These are phyloP conservation scores for Ajuga chamaepitys DNA, from an alignment of 257 asterid species.

Conservation along the genomic window DNA sequence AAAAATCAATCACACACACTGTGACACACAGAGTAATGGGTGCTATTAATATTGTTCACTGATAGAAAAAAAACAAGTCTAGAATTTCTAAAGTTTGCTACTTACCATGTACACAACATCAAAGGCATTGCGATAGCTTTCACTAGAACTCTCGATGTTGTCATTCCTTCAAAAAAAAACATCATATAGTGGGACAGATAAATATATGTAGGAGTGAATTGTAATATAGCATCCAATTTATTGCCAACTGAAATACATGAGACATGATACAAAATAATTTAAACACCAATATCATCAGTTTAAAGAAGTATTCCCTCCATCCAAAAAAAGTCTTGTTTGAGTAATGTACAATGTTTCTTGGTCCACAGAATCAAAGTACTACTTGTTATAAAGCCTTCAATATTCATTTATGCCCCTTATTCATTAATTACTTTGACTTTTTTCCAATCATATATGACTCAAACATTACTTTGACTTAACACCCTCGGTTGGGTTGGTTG, in stretches of 20 bases:
- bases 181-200: constrained; percentile 10
- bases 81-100: not conserved
- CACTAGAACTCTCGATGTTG: constrained; percentile 66
- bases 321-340: too few relatives aligned
- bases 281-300: not conserved
- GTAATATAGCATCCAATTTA: not conserved
- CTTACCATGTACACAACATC: constrained; percentile 81
- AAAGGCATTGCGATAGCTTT: constrained; percentile 58
- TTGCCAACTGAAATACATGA: not conserved
- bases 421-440: too few relatives aligned
- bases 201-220: not conserved
- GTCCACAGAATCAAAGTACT: too few relatives aligned
- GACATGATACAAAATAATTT: not conserved
- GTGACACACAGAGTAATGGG: not conserved
- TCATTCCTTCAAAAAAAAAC: constrained; percentile 53
- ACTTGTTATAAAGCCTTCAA: too few relatives aligned
- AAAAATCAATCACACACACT: too few relatives aligned
- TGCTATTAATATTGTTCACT: not conserved
- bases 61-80: not conserved
- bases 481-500: not conserved
- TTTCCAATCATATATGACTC: not conserved
- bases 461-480: not conserved
- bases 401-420: too few relatives aligned
- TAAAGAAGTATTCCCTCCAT: too few relatives aligned
- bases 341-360: too few relatives aligned